These are phyloP conservation scores for Penicillium verrucosum DNA, from an alignment of 2,329 filamentous ascomycete genomes.

Conservation along the genomic window DNA sequence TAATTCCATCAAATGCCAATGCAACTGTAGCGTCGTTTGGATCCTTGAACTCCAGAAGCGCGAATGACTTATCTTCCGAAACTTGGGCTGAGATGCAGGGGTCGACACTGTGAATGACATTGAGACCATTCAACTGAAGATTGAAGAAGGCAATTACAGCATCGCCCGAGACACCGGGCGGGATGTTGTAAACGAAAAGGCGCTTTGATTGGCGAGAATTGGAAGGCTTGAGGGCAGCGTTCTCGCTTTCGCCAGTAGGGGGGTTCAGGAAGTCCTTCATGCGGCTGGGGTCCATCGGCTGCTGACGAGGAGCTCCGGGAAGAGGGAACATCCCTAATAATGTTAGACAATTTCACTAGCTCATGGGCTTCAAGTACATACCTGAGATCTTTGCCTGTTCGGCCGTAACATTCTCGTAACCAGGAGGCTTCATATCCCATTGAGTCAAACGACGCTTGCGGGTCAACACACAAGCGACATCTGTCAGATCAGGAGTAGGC, in stretches of 20 bases:
- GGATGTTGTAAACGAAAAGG: constrained; percentile 81
- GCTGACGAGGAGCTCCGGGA: constrained; percentile 88
- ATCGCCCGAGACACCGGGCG: constrained; percentile 70
- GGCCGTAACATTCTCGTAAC: constrained; percentile 96
- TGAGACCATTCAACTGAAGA: constrained; percentile 91
- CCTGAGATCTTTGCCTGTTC: constrained; percentile 96
- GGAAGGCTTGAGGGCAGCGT: constrained; percentile 80
- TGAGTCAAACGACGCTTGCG: constrained; percentile 92
- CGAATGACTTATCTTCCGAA: constrained; percentile 74
- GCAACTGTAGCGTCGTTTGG: constrained; percentile 86
- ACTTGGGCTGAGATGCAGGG: constrained; percentile 83
- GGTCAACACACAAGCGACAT: constrained; percentile 75
- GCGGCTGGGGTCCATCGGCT: constrained; percentile 90
- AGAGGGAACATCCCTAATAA: constrained; percentile 85
- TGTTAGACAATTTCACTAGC: background rate
- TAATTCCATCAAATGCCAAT: constrained; percentile 81
- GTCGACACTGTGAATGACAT: constrained; percentile 78
- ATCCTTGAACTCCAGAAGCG: constrained; percentile 85
- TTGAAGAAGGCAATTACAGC: constrained; percentile 84
- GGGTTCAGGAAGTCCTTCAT: constrained; percentile 95
- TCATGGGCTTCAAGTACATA: constrained; percentile 17
- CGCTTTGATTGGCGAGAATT: constrained; percentile 94
- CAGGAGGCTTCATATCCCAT: constrained; percentile 98
- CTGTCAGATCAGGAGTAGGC: constrained; percentile 90
- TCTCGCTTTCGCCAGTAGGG: constrained; percentile 66